Evolutionary conservation across 2,329 filamentous ascomycete genomes (phyloP), one percentile per base, ranked within the genome.

Genomic region (Ophiognomonia clavigignenti-juglandacearum): DNA sequence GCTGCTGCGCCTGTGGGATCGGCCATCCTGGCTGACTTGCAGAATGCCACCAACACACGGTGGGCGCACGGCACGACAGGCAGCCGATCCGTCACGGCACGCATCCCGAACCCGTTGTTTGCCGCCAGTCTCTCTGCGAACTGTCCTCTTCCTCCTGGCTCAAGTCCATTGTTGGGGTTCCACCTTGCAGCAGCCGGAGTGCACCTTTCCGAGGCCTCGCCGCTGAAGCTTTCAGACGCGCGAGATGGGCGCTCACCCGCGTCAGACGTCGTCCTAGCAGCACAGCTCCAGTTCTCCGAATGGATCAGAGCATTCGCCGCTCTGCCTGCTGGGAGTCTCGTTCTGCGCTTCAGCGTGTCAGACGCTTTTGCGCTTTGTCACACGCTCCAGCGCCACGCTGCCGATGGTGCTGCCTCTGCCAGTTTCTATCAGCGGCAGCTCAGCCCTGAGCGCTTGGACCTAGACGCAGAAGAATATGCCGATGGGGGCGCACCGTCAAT

Each of bases 291-390:
- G 39, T 80, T 80, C 52, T 44, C 48, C 4, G 62, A 65, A 31
- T 79, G 77, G 75, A 57, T 59, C 0, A 44, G 54, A 4, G 66
- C 73, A 0, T 74, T 77, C 43, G 58, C 60, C 24, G 52, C 56
- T 3, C 36, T 61, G 3, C 45, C 51, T 6, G 13, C 44, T 1
- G 53, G 53, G 3, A 47, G 39, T 13, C 3, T 75, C 3, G 59
- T 56, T 1, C 49, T 83, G 9, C 71, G 77, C 2, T 73, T 77
- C 39, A 63, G 66, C 3, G 56, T 65, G 11, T 67, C 69, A 1
- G 78, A 82, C 53, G 72, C 69, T 1, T 60, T 82, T 19, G 61
- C 69, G 1, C 71, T 82, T 39, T 75, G 71, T 37, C 67, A 80
- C 49, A 71, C 68, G 2, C 62, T 84, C 3, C 73, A 79, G 50